Base-by-base conservation (phyloP, 768 basidiomycete species). In the Boletellus sp. region DNA sequence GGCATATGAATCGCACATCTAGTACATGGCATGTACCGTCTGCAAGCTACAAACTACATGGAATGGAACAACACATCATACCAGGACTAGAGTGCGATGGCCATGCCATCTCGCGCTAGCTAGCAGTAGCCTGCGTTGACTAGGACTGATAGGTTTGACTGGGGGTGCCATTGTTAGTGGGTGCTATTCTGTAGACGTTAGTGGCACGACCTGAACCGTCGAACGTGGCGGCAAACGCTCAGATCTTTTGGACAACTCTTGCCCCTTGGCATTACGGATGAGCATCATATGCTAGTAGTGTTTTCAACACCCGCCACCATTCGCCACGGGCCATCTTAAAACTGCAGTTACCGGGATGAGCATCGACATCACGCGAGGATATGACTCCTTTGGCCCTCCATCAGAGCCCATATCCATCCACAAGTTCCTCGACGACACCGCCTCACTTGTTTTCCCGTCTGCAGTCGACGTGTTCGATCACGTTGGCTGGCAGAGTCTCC, bases 311-410 rank as follows among this genome's bases (percentile, higher is more conserved):
- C 11, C 28, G 11, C 28, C 11, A 28, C 28, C 28, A 28, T 28
- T 11, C 11, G 28, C 11, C 28, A 11, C 9, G 9, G 28, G 7
- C 11, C 28, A 57, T 38, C 37, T 19, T 19, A n/a, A 17, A 26
- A 33, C 8, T 1, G 32, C n/a, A 6, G n/a, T 5, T 8, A 4
- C 17, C 19, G 3, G 19, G n/a, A 58, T 67, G 60, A 60, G 43
- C 44, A 42, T 52, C 36, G 58, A 67, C 52, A 58, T 69, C 51
- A 52, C 47, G 8, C 67, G 66, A 47, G 60, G 64, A 32, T 60
- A 70, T 26, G 80, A 83, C 53, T 80, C 77, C 47, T 82, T 85
- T 64, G 85, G 85, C 0, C 85, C 84, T 37, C 70, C 83, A 19
- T 87, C 85, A 35, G 76, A 83, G 31, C 68, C 58, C 22, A 72